Evolutionary conservation across 2,329 filamentous ascomycete genomes (phyloP).

Genomic region (Fusarium sp.): DNA sequence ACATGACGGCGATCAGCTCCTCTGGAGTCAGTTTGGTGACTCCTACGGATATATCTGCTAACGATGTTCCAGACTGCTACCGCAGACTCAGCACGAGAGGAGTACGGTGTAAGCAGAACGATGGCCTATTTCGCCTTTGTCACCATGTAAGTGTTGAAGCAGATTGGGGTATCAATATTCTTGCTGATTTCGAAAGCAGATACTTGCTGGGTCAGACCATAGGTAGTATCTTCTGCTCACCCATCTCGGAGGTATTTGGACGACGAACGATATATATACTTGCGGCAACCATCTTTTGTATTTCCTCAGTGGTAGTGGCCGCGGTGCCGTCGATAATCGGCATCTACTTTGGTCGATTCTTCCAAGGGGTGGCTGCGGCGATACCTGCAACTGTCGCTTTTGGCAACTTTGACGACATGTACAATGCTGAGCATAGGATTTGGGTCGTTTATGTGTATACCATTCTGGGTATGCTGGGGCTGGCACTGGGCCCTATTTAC

Average conservation of each 20-base stretch:
- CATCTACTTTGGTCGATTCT: rapidly evolving
- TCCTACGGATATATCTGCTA: neutral
- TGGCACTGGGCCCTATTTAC: neutral
- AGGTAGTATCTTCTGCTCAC: neutral
- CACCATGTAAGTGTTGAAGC: neutral
- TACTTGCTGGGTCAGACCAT: neutral
- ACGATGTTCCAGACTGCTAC: neutral
- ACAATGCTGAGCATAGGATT: neutral
- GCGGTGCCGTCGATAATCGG: neutral
- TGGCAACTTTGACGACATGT: neutral
- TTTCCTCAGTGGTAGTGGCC: neutral
- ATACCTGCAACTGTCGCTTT: neutral
- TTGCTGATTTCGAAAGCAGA: neutral
- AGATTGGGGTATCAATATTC: rapidly evolving
- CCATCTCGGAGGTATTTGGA: neutral
- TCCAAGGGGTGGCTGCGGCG: neutral
- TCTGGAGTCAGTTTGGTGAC: neutral
- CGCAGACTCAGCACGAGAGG: neutral
- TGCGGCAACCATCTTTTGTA: neutral
- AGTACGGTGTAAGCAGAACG: neutral
- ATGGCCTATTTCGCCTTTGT: neutral
- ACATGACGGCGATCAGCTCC: neutral
- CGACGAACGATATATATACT: neutral
- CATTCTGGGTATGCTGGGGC: constrained; percentile 1
- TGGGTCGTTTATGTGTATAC: constrained; percentile 14